Evolutionary conservation across 2,329 filamentous ascomycete genomes (phyloP).

Genomic region (Elsinoe perseae): DNA sequence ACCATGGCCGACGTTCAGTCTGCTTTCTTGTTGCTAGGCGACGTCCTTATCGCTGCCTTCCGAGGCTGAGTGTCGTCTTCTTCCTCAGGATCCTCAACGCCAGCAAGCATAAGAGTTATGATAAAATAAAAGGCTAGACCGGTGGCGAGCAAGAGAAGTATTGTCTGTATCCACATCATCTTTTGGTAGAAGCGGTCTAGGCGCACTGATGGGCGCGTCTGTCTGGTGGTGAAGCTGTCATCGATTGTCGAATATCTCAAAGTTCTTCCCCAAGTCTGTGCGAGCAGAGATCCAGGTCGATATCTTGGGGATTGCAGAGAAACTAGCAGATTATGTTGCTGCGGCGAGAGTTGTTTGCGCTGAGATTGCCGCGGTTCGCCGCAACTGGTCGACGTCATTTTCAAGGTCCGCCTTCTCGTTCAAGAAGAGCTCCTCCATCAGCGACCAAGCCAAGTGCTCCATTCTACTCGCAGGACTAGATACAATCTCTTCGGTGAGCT

Average conservation of each 20-base stretch:
- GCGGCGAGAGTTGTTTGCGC: not conserved
- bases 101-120: conserved; percentile 12
- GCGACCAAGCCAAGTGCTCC: not conserved
- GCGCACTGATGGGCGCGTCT: not conserved
- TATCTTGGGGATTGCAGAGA: not conserved
- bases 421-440: not conserved
- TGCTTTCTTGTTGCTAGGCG: not conserved
- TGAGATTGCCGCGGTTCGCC: conserved; percentile 3
- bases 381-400: conserved; percentile 14
- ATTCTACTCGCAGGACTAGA: too few relatives aligned
- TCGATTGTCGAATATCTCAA: not conserved
- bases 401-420: not conserved
- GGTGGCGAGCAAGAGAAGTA: conserved; percentile 1
- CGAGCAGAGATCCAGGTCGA: too few relatives aligned
- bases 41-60: not conserved
- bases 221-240: not conserved
- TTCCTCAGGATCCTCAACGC: conserved; percentile 10
- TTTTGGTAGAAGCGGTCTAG: not conserved
- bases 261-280: not conserved
- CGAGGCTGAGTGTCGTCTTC: not conserved
- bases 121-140: conserved; percentile 12
- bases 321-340: not conserved
- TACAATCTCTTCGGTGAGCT: too few relatives aligned
- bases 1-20: not conserved
- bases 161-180: conserved; percentile 5